These are phyloP conservation scores for Heracleum sosnowskyi DNA, from an alignment of 129 eudicot species.

Conservation along the genomic window DNA sequence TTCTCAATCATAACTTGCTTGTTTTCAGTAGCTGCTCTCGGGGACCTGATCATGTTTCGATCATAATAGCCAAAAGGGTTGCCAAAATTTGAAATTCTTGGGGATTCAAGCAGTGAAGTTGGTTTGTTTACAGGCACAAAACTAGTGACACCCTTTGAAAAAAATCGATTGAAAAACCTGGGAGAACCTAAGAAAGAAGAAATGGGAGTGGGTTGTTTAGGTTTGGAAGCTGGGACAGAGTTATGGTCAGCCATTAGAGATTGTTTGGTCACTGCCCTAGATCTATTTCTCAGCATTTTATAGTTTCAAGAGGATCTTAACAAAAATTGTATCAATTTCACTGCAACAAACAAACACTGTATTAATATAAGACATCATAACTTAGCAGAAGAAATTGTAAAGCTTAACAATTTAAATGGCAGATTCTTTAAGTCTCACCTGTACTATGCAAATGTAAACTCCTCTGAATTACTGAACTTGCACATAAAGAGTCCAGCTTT, in stretches of 20 bases:
- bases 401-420: neutral
- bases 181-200: slow-evolving; percentile 67
- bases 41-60: slow-evolving; percentile 33
- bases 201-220: slow-evolving; percentile 39
- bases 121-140: slow-evolving; percentile 38
- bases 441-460: neutral
- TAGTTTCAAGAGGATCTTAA: neutral
- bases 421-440: slow-evolving; percentile 5
- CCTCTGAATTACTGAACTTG: slow-evolving; percentile 4
- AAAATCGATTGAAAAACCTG: slow-evolving; percentile 39
- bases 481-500: neutral
- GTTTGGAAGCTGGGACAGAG: slow-evolving; percentile 26
- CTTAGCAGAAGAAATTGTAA: too few relatives aligned
- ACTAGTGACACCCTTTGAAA: slow-evolving; percentile 21
- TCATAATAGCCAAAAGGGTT: slow-evolving; percentile 40
- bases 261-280: slow-evolving; percentile 69
- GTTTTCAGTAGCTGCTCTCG: slow-evolving; percentile 8
- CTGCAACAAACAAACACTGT: slow-evolving; percentile 11
- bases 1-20: slow-evolving; percentile 25
- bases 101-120: slow-evolving; percentile 54
- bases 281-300: slow-evolving; percentile 76
- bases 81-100: slow-evolving; percentile 26
- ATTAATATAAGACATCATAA: neutral
- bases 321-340: slow-evolving; percentile 3
- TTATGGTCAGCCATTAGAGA: slow-evolving; percentile 63